Conservation (phyloP, 139 green algal genomes). For the Auxenochlorella pyrenoidosa region DNA sequence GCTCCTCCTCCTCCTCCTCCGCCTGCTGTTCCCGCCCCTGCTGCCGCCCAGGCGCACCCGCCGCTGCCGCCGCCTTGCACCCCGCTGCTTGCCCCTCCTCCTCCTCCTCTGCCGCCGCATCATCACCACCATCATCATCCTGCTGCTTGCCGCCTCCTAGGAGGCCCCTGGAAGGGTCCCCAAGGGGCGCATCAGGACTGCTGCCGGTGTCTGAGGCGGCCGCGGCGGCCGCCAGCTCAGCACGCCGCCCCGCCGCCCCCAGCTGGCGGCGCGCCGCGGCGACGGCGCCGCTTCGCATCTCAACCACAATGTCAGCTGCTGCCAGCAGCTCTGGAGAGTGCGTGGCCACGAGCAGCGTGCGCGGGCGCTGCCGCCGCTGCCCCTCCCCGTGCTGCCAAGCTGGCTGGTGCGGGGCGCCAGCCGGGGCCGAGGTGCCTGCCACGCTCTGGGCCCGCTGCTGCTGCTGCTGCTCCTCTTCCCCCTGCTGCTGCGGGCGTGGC, state of each 20-base stretch:
- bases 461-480: too few species aligned
- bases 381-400: too few species aligned
- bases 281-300: conserved; percentile 20
- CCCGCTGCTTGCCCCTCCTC: neutral
- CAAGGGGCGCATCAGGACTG: neutral
- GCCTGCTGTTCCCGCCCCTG: too few species aligned
- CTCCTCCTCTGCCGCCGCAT: too few species aligned
- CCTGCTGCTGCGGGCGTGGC: conserved; percentile 5
- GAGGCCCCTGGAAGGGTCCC: neutral
- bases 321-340: conserved; percentile 42
- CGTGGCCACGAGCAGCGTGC: conserved; percentile 61
- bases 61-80: neutral
- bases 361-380: neutral
- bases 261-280: neutral
- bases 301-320: conserved; percentile 53
- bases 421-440: neutral
- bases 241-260: neutral
- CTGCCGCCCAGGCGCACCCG: conserved; percentile 34
- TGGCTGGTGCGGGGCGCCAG: neutral
- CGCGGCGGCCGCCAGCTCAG: neutral
- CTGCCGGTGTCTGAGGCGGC: conserved; percentile 7
- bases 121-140: too few species aligned
- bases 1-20: too few species aligned
- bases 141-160: neutral
- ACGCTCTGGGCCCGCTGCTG: too few species aligned